Conservation (phyloP, 768 basidiomycete genomes). For the Strobilomyces confusus region DNA sequence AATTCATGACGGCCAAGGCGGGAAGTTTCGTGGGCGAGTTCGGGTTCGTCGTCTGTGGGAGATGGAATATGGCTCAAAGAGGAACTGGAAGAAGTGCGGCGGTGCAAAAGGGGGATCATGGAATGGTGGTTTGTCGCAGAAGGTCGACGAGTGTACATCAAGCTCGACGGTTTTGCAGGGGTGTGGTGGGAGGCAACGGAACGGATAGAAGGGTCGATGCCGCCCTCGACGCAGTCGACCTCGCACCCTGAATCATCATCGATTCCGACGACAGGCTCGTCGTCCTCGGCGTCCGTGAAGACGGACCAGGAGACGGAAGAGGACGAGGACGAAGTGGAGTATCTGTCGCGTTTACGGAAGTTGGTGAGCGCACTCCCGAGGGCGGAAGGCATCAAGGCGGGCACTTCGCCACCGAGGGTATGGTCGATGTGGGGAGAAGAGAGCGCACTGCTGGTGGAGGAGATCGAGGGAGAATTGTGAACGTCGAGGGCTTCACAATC, state of each 20-base stretch:
- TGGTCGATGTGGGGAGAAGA: conserved; percentile 62
- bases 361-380: conserved; percentile 50
- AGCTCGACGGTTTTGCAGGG: conserved; percentile 38
- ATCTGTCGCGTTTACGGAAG: conserved; percentile 44
- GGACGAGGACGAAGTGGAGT: conserved; percentile 61
- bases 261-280: conserved; percentile 31
- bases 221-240: conserved; percentile 29
- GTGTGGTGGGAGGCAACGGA: conserved; percentile 34
- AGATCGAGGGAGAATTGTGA: conserved; percentile 59
- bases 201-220: conserved; percentile 42
- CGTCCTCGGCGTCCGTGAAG: conserved; percentile 62
- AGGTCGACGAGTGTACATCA: conserved; percentile 66
- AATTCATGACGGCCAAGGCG: conserved; percentile 29
- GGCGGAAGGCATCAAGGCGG: conserved; percentile 56
- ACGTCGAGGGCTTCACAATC: conserved; percentile 60
- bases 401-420: conserved; percentile 56
- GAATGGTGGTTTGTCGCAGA: conserved; percentile 68
- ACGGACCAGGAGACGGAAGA: conserved; percentile 67
- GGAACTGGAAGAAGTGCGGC: conserved; percentile 44
- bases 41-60: conserved; percentile 42
- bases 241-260: conserved; percentile 34
- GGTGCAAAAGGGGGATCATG: conserved; percentile 53
- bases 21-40: conserved; percentile 35
- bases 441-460: conserved; percentile 60
- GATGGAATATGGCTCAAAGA: conserved; percentile 30